These are phyloP conservation scores for Magnaporthiopsis incrustans DNA, from an alignment of 2,329 filamentous ascomycete genomes.

Conservation along the genomic window DNA sequence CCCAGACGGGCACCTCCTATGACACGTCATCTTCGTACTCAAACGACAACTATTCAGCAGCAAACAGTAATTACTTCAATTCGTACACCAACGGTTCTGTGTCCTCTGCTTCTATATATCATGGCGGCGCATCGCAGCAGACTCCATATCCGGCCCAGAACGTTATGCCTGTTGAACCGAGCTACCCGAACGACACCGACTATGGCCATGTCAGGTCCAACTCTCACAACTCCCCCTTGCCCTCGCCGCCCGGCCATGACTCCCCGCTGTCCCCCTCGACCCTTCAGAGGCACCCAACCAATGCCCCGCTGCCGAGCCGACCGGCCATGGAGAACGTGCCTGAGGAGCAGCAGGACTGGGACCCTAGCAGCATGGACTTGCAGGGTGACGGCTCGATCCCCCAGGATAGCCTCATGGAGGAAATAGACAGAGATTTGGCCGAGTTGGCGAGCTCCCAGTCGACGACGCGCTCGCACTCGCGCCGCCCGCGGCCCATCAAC, in stretches of 20 bases:
- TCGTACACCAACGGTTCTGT: slow-evolving; percentile 6
- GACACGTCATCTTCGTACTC: slow-evolving; percentile 19
- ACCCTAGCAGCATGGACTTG: slow-evolving; percentile 24
- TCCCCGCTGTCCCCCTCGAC: slow-evolving; percentile 32
- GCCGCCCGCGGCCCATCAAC: slow-evolving; percentile 35
- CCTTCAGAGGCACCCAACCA: slow-evolving; percentile 50
- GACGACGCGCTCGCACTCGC: slow-evolving; percentile 18
- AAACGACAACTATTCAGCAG: slow-evolving; percentile 16
- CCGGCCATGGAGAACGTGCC: slow-evolving; percentile 34
- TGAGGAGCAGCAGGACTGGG: slow-evolving; percentile 32
- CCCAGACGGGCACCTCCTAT: slow-evolving; percentile 11
- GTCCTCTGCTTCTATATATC: slow-evolving; percentile 23
- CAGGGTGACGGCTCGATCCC: slow-evolving; percentile 31
- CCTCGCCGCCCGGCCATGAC: slow-evolving; percentile 33
- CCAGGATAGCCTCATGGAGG: slow-evolving; percentile 48
- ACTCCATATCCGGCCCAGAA: slow-evolving; percentile 44
- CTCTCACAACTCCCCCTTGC: slow-evolving; percentile 39
- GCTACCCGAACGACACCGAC: slow-evolving; percentile 37
- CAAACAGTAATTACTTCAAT: slow-evolving; percentile 8
- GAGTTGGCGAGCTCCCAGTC: slow-evolving; percentile 7
- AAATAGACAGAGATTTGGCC: slow-evolving; percentile 47
- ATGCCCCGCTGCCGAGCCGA: slow-evolving; percentile 49
- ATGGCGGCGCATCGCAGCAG: slow-evolving; percentile 27
- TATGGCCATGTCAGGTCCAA: slow-evolving; percentile 38
- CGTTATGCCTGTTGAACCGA: slow-evolving; percentile 45